Conservation (phyloP, 371 early-diverging fungal genomes). For the Mortierella sp. region DNA sequence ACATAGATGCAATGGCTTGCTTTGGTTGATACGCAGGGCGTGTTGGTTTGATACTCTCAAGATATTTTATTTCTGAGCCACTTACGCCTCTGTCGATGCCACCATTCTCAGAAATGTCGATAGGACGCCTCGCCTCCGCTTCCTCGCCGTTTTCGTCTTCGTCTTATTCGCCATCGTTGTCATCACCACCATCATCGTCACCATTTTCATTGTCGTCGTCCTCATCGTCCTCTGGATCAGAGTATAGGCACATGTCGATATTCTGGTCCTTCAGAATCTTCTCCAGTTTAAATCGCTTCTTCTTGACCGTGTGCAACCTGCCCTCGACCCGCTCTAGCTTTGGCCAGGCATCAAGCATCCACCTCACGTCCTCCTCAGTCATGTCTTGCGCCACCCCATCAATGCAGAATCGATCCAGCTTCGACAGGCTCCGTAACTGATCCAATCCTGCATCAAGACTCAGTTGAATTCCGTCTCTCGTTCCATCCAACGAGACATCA, state of each 20-base stretch:
- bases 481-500: neutral
- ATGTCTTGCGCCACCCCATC: slow-evolving; percentile 14
- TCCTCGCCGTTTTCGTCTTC: no score
- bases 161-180: no score
- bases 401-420: slow-evolving; percentile 10
- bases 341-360: slow-evolving; percentile 25
- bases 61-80: no score
- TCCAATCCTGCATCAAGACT: slow-evolving; percentile 11
- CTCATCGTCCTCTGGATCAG: neutral
- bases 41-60: no score
- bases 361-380: neutral
- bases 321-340: slow-evolving; percentile 8
- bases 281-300: no score
- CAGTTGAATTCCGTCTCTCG: slow-evolving; percentile 8
- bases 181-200: no score
- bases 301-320: neutral
- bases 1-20: no score
- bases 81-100: no score
- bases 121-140: no score
- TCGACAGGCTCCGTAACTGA: neutral
- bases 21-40: no score
- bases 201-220: neutral
- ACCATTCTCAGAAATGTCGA: no score
- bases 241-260: neutral
- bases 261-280: no score